Conservation (phyloP, 805 yeast genomes). For the Millerozyma miso region DNA sequence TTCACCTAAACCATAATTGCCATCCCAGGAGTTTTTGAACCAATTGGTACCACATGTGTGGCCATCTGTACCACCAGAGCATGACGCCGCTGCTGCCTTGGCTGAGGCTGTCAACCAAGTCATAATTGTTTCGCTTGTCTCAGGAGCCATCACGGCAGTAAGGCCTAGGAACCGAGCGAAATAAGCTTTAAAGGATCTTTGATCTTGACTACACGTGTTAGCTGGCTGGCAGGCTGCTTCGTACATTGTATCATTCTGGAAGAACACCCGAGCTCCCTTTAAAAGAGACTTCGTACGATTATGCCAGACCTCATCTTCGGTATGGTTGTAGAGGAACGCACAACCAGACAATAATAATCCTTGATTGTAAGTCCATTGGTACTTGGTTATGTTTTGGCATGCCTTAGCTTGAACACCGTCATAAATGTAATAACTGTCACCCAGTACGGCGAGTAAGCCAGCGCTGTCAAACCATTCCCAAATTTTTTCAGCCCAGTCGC, state of each 20-base stretch:
- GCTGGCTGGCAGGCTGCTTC: slow-evolving; percentile 80
- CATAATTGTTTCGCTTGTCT: slow-evolving; percentile 44
- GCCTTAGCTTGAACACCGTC: slow-evolving; percentile 69
- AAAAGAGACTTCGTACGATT: slow-evolving; percentile 54
- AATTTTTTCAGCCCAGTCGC: slow-evolving; percentile 39
- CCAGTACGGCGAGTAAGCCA: slow-evolving; percentile 40
- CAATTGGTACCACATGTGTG: slow-evolving; percentile 75
- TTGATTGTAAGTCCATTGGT: slow-evolving; percentile 84
- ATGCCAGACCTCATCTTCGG: slow-evolving; percentile 64
- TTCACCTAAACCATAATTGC: slow-evolving; percentile 69
- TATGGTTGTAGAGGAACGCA: slow-evolving; percentile 75
- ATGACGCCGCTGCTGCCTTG: slow-evolving; percentile 62
- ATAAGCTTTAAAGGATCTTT: slow-evolving; percentile 88
- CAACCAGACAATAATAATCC: slow-evolving; percentile 76
- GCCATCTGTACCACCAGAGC: slow-evolving; percentile 71
- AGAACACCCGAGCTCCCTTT: slow-evolving; percentile 53
- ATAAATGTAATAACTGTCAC: slow-evolving; percentile 50
- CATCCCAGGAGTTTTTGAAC: slow-evolving; percentile 55
- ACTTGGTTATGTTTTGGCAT: slow-evolving; percentile 55
- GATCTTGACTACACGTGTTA: slow-evolving; percentile 72
- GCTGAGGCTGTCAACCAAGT: slow-evolving; percentile 39
- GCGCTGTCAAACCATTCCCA: slow-evolving; percentile 42
- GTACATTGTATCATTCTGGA: slow-evolving; percentile 53
- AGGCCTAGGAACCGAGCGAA: slow-evolving; percentile 69
- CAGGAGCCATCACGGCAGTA: slow-evolving; percentile 70